phyloP scores from a whole-genome alignment of 331 rosid genomes.

The Pyrus hybrid region DNA sequence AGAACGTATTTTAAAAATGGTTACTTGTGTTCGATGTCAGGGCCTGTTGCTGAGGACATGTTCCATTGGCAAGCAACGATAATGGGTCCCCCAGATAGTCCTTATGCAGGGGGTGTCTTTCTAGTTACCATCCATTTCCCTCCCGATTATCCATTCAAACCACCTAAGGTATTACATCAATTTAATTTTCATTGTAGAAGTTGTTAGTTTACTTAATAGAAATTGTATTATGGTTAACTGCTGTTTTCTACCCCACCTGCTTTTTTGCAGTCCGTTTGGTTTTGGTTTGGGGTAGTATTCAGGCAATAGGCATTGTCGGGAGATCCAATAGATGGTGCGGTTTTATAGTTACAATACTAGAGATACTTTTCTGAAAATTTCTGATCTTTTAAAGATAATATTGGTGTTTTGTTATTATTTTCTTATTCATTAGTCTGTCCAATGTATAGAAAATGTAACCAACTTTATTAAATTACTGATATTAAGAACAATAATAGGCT shows the following conservation, averaged over 20 bases:
- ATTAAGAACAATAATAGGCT: background rate
- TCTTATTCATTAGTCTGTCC: too few species aligned
- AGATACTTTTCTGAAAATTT: too few species aligned
- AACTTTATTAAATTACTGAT: background rate
- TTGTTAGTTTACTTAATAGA: too few species aligned
- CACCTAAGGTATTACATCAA: constrained; percentile 6
- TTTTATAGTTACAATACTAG: too few species aligned
- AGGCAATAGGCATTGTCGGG: background rate
- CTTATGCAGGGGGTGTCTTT: constrained; percentile 17
- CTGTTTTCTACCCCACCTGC: too few species aligned
- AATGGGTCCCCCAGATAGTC: constrained; percentile 17
- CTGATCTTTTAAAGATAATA: too few species aligned
- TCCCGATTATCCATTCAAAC: constrained; percentile 14
- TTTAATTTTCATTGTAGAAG: too few species aligned
- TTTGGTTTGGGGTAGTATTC: background rate
- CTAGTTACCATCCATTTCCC: background rate
- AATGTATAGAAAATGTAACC: too few species aligned
- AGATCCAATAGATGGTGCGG: too few species aligned
- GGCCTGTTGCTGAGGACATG: constrained; percentile 61
- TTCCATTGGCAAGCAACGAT: constrained; percentile 26
- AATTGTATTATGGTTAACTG: too few species aligned
- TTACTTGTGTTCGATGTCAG: constrained; percentile 24
- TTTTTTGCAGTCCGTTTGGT: too few species aligned
- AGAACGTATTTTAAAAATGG: background rate
- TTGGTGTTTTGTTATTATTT: background rate